These are phyloP conservation scores for Hypericum androsaemum DNA, from an alignment of 345 rosid species.

Conservation along the genomic window DNA sequence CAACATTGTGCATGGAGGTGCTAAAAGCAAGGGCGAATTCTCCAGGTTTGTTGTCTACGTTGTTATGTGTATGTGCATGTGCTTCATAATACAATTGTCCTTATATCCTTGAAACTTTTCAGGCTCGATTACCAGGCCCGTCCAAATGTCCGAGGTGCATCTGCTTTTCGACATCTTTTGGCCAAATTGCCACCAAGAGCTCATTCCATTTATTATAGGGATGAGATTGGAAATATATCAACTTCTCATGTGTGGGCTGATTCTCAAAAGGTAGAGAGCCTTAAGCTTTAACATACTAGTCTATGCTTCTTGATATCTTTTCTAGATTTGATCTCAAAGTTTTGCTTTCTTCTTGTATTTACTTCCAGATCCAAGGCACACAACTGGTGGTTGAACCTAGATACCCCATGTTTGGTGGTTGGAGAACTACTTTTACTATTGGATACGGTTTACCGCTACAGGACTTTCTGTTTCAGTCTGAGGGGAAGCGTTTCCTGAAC, in stretches of 20 bases:
- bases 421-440: slow-evolving; percentile 89
- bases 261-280: slow-evolving; percentile 54
- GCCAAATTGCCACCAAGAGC: slow-evolving; percentile 89
- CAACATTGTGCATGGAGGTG: slow-evolving; percentile 62
- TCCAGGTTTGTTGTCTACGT: slow-evolving; percentile 43
- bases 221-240: slow-evolving; percentile 96
- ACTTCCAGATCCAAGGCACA: slow-evolving; percentile 36
- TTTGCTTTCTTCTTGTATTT: slow-evolving; percentile 15
- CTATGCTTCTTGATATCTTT: not conserved
- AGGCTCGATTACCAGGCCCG: slow-evolving; percentile 84
- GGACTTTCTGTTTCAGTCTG: slow-evolving; percentile 67
- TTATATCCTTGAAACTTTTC: slow-evolving; percentile 12
- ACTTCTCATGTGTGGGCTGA: slow-evolving; percentile 80
- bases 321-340: slow-evolving; percentile 19
- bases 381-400: slow-evolving; percentile 83
- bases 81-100: slow-evolving; percentile 4
- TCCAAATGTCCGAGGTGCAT: slow-evolving; percentile 52
- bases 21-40: slow-evolving; percentile 85
- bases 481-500: slow-evolving; percentile 67
- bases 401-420: slow-evolving; percentile 94
- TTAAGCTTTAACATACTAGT: not conserved
- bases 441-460: slow-evolving; percentile 88
- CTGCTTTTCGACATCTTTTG: slow-evolving; percentile 63
- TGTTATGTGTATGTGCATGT: not conserved
- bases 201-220: slow-evolving; percentile 85